Conservation (phyloP, 345 rosid genomes). For the Psidium guajava region DNA sequence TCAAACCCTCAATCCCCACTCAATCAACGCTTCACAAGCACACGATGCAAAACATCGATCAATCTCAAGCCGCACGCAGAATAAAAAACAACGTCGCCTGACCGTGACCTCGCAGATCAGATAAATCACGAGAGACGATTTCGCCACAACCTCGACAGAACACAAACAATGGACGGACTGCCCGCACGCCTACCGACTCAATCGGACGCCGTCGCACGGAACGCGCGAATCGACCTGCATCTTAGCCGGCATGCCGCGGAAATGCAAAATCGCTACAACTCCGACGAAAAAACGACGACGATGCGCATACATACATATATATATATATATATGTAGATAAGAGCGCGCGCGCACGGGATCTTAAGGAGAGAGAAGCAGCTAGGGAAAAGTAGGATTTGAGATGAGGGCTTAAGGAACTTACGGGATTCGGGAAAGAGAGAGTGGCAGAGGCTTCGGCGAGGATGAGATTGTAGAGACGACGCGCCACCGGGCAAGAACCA, state of each 20-base stretch:
- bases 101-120: background rate
- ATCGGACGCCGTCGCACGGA: background rate
- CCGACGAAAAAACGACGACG: background rate
- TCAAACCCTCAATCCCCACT: background rate
- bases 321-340: too few species aligned
- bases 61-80: background rate
- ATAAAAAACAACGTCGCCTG: background rate
- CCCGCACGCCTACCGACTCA: background rate
- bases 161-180: background rate
- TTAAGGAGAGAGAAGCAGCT: background rate
- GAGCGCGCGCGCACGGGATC: constrained; percentile 1
- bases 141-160: background rate
- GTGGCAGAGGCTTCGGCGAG: constrained; percentile 13
- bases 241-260: background rate
- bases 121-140: background rate
- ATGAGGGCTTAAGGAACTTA: background rate
- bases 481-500: background rate
- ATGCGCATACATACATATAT: too few species aligned
- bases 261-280: background rate
- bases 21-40: background rate
- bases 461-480: constrained; percentile 14
- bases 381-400: constrained; percentile 11
- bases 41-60: background rate
- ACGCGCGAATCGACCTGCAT: background rate
- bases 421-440: constrained; percentile 8